Conservation (phyloP, 345 rosid genomes). For the Clarkia xantiana region DNA sequence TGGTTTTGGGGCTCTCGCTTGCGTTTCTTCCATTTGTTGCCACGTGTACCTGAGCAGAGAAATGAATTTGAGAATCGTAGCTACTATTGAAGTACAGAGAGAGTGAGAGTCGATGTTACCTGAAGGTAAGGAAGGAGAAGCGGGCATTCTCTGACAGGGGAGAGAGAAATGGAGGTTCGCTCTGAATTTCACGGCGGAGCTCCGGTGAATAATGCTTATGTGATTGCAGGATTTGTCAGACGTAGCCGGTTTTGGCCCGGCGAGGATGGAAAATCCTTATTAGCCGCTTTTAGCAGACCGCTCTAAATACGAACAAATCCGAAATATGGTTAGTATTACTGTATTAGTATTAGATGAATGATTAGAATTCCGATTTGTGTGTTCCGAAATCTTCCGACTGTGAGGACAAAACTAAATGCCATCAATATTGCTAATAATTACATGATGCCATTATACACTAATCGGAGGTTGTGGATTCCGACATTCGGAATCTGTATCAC, state of each 20-base stretch:
- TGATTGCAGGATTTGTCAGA: too few relatives aligned
- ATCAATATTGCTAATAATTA: too few relatives aligned
- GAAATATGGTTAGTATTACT: too few relatives aligned
- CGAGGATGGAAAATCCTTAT: neutral
- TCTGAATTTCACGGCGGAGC: neutral
- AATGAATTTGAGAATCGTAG: conserved; percentile 6
- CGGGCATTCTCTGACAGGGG: conserved; percentile 42
- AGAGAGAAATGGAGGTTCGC: conserved; percentile 2
- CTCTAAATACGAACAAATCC: too few relatives aligned
- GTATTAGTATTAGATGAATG: too few relatives aligned
- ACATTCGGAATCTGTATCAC: too few relatives aligned
- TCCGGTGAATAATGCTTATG: neutral
- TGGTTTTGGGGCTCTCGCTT: conserved; percentile 33
- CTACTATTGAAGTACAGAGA: neutral
- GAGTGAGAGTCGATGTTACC: conserved; percentile 22
- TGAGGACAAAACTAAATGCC: too few relatives aligned
- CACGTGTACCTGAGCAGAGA: conserved; percentile 33
- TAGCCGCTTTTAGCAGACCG: too few relatives aligned
- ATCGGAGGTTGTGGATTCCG: too few relatives aligned
- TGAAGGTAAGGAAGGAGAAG: conserved; percentile 53
- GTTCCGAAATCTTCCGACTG: too few relatives aligned
- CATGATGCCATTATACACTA: too few relatives aligned
- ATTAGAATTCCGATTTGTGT: too few relatives aligned
- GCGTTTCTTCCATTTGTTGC: conserved; percentile 65
- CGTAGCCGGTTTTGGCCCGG: neutral